A percentile compares a stretch with the other conserved stretches of the same genome.
These are phyloP conservation scores for Cutaneotrichosporon mucoides DNA, from an alignment of 1,284 basidiomycete species.

Conservation along the genomic window DNA sequence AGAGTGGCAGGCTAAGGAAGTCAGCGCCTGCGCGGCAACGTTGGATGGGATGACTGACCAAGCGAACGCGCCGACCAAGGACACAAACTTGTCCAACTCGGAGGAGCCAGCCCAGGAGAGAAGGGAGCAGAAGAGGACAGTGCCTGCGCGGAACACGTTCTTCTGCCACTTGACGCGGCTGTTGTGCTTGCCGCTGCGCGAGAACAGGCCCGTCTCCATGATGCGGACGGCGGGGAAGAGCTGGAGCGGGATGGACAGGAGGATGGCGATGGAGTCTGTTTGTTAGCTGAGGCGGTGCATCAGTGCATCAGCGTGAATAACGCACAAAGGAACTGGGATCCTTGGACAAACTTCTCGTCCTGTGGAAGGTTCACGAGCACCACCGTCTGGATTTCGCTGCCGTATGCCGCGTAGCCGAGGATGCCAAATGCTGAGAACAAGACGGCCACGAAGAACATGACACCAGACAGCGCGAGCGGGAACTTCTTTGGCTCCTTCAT, in stretches of 20 bases:
- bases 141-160: constrained; percentile 77
- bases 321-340: constrained; percentile 71
- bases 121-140: constrained; percentile 69
- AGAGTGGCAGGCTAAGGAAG: constrained; percentile 72
- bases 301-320: background rate
- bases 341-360: constrained; percentile 81
- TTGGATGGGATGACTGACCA: constrained; percentile 59
- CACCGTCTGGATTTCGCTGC: constrained; percentile 82
- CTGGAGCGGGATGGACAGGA: constrained; percentile 89
- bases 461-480: constrained; percentile 78
- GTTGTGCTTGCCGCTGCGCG: constrained; percentile 65
- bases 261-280: constrained; percentile 72
- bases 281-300: background rate
- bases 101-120: constrained; percentile 80
- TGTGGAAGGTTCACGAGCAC: constrained; percentile 91
- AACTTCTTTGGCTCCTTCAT: constrained; percentile 93
- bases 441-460: constrained; percentile 68
- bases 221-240: constrained; percentile 97
- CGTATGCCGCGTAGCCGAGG: constrained; percentile 84
- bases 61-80: constrained; percentile 87
- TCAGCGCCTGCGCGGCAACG: background rate
- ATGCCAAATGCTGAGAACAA: constrained; percentile 88
- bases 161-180: constrained; percentile 69
- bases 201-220: constrained; percentile 94
- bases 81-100: constrained; percentile 96